Base-by-base conservation (phyloP, 2,329 filamentous ascomycete genomes). In the Calonectria crousiana region DNA sequence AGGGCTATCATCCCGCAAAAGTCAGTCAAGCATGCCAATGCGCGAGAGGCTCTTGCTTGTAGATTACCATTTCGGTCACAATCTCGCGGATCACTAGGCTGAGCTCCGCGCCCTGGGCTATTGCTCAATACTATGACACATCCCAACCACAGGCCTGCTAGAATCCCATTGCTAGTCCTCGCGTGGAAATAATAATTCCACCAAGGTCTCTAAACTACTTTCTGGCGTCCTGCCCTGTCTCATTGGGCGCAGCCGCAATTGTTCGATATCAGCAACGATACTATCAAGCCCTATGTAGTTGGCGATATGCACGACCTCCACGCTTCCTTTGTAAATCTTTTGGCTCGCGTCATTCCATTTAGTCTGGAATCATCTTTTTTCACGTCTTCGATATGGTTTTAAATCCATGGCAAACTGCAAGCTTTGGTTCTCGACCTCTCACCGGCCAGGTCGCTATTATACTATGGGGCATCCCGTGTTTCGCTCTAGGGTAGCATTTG, bases 361-460 rank as follows among this genome's bases (percentile, higher is more conserved):
- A 47, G n/a, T n/a, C 6, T n/a, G 4, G 10, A n/a, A n/a, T n/a
- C 18, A 8, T 11, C 8, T 20, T 16, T 16, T 9, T n/a, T n/a
- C 41, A 8, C 38, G 8, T 6, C 41, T n/a, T n/a, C 10, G 2
- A 9, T n/a, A 4, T 6, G 3, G 14, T 9, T 53, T 13, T 8
- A 1, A 53, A 32, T 10, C 28, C 28, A 53, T 32, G 16, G 9
- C 8, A n/a, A 53, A 4, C 9, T n/a, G 20, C 6, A 23, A 1
- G 18, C 18, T 34, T 56, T 20, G 28, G n/a, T 6, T 32, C 26
- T 18, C 30, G 18, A 34, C 16, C 10, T 74, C 84, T 94, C 28
- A 85, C 93, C 64, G 87, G 89, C 38, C 92, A 94, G 80, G 86
- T 94, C 68, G 92, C 91, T 73, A 94, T 94, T 83, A 92, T 92